Percentiles rank a stretch among this genome's conserved stretches.
Conservation (phyloP, 2,329 filamentous ascomycete genomes). For the Stenocarpella maydis region DNA sequence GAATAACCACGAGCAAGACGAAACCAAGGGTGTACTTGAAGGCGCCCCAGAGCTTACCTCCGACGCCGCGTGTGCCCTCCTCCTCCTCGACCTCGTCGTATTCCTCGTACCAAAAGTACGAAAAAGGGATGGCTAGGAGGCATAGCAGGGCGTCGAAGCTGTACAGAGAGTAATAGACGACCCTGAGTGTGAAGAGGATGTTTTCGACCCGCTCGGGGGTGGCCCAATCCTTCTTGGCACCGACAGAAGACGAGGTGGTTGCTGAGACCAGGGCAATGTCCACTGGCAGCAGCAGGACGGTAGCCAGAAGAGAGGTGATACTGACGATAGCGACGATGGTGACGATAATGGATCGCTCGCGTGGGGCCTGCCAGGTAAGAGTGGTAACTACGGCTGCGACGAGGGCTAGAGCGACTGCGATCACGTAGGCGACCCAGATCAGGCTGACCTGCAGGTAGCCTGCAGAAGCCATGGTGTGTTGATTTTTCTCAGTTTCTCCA, state of each 20-base stretch:
- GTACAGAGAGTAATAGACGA: conserved; percentile 94
- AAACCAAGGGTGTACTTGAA: conserved; percentile 92
- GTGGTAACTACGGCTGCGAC: conserved; percentile 84
- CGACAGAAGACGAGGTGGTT: conserved; percentile 77
- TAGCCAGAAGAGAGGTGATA: conserved; percentile 86
- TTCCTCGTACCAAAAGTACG: conserved; percentile 98
- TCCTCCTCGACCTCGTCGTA: conserved; percentile 91
- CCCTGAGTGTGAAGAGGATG: conserved; percentile 81
- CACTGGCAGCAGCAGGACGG: conserved; percentile 89
- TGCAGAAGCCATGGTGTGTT: conserved; percentile 43
- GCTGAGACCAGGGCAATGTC: conserved; percentile 95
- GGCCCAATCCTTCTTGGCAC: conserved; percentile 94
- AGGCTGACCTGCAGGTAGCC: conserved; percentile 83
- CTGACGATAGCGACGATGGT: conserved; percentile 87
- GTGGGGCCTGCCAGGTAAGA: conserved; percentile 88
- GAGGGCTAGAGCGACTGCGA: conserved; percentile 80
- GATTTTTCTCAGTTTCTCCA: neutral
- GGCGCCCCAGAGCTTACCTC: conserved; percentile 79
- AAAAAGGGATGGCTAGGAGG: conserved; percentile 88
- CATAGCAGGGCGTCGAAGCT: conserved; percentile 91
- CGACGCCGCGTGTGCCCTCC: conserved; percentile 75
- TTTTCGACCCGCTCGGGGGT: conserved; percentile 80
- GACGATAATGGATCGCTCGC: conserved; percentile 84
- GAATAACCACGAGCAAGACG: conserved; percentile 76
- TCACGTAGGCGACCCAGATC: conserved; percentile 94